Evolutionary conservation across 345 rosid species (phyloP), one percentile per base, ranked within the genome.

Genomic region (Geranium brycei): DNA sequence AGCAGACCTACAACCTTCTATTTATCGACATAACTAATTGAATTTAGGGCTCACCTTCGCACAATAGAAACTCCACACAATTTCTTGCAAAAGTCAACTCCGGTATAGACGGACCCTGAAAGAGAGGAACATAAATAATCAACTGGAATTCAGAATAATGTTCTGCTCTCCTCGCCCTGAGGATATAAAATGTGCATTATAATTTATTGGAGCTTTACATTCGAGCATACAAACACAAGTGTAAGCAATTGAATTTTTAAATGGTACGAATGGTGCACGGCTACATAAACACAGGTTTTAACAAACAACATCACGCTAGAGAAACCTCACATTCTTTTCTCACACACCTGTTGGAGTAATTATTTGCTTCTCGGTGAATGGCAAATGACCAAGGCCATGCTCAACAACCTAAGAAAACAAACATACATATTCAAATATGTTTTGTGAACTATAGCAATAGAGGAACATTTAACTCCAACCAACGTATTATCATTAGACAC

Each of bases 31-130:
- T 47, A 11, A 68, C 75, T 64, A 72, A 78, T 78, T 71, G 60
- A 64, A 67, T 67, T 59, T 73, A 83, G 10, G 57, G 74, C 95
- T 84, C 85, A 88, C 96, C 97, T 95, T 79, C 96, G 81, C 71
- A 91, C 79, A 66, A 95, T 85, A 66, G 99, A 95, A 64, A 95
- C 96, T 60, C 99, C 99, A 73, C 99, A 95, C 62, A 95, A 68
- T 71, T 95, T 95, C 85, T 95, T 91, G 87, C 97, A 95, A 77
- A 95, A 95, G 77, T 91, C 95, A 76, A 95, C 99, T 35, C 97
- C 97, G 35, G 83, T 87, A 74, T 95, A 95, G 62, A 80, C 70
- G 3, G 96, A 85, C 31, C 84, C 96, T 88, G 83, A 68, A 75
- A 70, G n/a, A 77, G 59, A 57, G 64, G 59, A 69, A 65, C 65